Conservation (phyloP, 75 land plant genomes). For the Larix kaempferi region DNA sequence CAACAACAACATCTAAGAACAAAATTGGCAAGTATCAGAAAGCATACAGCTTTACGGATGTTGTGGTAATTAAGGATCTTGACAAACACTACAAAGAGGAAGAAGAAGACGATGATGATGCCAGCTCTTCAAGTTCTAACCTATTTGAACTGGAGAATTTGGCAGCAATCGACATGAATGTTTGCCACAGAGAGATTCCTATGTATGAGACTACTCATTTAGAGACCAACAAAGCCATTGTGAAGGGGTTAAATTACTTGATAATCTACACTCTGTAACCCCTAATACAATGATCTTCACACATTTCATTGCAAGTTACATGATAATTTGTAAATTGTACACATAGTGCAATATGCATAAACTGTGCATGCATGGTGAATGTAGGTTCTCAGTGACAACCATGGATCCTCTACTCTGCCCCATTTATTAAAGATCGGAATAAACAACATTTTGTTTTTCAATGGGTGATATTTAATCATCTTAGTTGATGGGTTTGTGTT, state of each 20-base stretch:
- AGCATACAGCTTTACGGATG: not conserved
- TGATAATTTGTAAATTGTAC: too few relatives aligned
- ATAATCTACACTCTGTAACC: too few relatives aligned
- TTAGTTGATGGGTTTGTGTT: too few relatives aligned
- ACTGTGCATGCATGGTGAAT: too few relatives aligned
- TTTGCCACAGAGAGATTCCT: constrained; percentile 50
- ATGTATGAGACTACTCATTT: constrained; percentile 59
- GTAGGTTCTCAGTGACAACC: too few relatives aligned
- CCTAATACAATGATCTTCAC: too few relatives aligned
- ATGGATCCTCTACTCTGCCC: too few relatives aligned
- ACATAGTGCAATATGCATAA: too few relatives aligned
- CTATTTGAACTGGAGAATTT: constrained; percentile 65
- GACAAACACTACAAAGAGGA: constrained; percentile 7
- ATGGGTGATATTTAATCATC: too few relatives aligned
- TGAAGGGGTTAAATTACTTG: constrained; percentile 23
- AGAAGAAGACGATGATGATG: constrained; percentile 36
- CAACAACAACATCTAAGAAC: not conserved
- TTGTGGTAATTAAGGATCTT: constrained; percentile 4
- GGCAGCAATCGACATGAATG: constrained; percentile 20
- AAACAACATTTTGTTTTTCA: too few relatives aligned
- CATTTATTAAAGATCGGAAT: too few relatives aligned
- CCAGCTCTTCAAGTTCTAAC: constrained; percentile 57
- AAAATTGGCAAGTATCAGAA: not conserved
- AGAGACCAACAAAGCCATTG: constrained; percentile 40
- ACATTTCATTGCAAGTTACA: too few relatives aligned